Conservation (phyloP, 352 stramenopile species). For the Pythium angustatum region DNA sequence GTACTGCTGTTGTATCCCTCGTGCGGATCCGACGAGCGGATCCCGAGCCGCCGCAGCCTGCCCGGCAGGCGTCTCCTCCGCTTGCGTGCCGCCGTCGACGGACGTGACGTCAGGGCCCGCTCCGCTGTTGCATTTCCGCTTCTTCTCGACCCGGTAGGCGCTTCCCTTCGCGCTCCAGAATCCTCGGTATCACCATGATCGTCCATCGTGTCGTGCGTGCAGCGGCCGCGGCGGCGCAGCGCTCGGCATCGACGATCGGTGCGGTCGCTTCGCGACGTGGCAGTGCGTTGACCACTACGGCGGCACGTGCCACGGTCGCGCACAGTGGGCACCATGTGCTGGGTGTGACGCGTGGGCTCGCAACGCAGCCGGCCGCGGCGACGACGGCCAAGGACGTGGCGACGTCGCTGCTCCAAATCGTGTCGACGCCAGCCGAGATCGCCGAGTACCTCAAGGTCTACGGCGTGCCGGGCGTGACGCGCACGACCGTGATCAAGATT, state of each 20-base stretch:
- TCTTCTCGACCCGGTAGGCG: constrained; percentile 9
- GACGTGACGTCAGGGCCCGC: constrained; percentile 5
- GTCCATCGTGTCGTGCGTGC: constrained; percentile 24
- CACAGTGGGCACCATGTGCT: neutral
- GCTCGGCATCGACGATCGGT: neutral
- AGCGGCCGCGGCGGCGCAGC: constrained; percentile 12
- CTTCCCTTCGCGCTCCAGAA: neutral
- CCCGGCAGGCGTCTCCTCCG: neutral
- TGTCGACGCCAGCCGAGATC: constrained; percentile 57
- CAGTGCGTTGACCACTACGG: neutral
- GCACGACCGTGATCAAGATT: constrained; percentile 89
- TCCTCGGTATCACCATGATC: constrained; percentile 10
- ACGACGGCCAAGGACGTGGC: constrained; percentile 55
- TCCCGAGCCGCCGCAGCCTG: neutral
- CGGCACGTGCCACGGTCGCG: neutral
- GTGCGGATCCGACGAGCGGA: too few species aligned
- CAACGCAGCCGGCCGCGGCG: constrained; percentile 26
- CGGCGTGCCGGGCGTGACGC: constrained; percentile 63
- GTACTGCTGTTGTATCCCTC: too few species aligned
- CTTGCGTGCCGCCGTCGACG: neutral
- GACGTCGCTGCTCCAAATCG: constrained; percentile 56
- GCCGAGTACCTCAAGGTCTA: constrained; percentile 77
- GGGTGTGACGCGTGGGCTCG: constrained; percentile 4
- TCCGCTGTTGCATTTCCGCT: constrained; percentile 19
- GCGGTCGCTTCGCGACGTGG: neutral